These are phyloP conservation scores for Solanum aculeatissimum DNA, from an alignment of 305 asterid genomes.

Conservation along the genomic window DNA sequence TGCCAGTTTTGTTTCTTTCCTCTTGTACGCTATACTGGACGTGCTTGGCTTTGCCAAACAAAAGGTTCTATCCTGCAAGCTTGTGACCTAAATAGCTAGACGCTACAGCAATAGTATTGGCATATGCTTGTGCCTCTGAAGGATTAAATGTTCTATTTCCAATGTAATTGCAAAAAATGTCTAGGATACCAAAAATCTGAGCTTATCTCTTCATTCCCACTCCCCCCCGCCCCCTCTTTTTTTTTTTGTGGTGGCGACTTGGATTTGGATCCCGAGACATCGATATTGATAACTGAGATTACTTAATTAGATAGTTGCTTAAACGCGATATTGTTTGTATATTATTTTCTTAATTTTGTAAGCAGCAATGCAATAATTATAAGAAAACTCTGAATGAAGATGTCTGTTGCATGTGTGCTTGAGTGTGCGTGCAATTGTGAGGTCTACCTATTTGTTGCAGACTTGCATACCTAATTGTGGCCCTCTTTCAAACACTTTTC, in stretches of 20 bases:
- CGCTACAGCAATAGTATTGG: background rate
- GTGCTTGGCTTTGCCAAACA: background rate
- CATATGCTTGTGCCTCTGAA: background rate
- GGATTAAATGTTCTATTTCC: background rate
- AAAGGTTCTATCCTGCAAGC: background rate
- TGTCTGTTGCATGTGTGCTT: background rate
- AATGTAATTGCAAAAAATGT: background rate
- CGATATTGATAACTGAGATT: background rate
- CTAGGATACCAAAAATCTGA: background rate
- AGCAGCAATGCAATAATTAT: background rate
- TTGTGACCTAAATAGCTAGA: background rate
- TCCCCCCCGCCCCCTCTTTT: too few species aligned
- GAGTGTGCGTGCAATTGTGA: background rate
- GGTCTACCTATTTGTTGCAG: background rate
- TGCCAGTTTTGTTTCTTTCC: background rate
- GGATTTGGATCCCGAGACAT: background rate
- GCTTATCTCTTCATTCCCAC: background rate
- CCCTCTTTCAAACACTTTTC: background rate
- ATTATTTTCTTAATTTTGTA: background rate
- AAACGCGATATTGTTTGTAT: background rate
- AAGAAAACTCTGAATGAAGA: background rate
- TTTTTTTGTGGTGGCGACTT: background rate
- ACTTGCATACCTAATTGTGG: background rate
- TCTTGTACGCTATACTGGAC: background rate
- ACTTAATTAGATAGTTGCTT: background rate